Evolutionary conservation across 768 basidiomycete species (phyloP), one percentile per base, ranked within the genome.

Genomic region (Agaricus sinodeliciosus): DNA sequence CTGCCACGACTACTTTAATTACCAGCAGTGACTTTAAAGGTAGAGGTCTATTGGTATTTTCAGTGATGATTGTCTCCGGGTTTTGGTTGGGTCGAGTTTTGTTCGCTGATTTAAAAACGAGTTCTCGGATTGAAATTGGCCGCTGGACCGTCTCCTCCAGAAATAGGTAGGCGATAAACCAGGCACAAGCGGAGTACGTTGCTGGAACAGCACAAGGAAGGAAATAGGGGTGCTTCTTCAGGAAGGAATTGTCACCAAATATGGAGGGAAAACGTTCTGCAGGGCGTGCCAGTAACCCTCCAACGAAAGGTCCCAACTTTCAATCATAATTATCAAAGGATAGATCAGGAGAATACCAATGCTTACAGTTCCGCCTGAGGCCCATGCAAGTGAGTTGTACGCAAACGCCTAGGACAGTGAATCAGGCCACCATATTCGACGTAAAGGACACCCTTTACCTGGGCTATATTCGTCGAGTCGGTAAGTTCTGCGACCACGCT

Each of bases 401-500:
- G 83, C 80, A 65, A 84, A 88, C 3, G 82, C 75, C 75, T 76
- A 49, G 16, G 42, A 12, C 44, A 45, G 31, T 26, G 13, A 36
- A n/a, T 48, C 25, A 49, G 31, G 13, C 19, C n/a, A 8, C 7
- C 13, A 40, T n/a, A 28, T 3, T 28, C 9, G n/a, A 41, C 18
- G 39, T 6, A 36, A 18, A 54, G 7, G 15, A 46, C 9, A n/a
- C 43, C 25, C 22, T 36, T 57, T 54, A 72, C 85, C 62, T 75
- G 74, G 2, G 85, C 73, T 43, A 89, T 72, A 62, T 87, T 88
- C 0, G 83, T 80, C 0, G 78, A 66, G 58, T 90, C 86, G 0
- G 86, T 86, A 57, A 90, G 75, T 63, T 90, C 88, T 6, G 76
- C 79, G 66, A 87, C 72, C 73, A 84, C 82, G 57, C 85, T 85